These are phyloP conservation scores for Penicillium sp. DNA, from an alignment of 2,329 filamentous ascomycete species.

Conservation along the genomic window DNA sequence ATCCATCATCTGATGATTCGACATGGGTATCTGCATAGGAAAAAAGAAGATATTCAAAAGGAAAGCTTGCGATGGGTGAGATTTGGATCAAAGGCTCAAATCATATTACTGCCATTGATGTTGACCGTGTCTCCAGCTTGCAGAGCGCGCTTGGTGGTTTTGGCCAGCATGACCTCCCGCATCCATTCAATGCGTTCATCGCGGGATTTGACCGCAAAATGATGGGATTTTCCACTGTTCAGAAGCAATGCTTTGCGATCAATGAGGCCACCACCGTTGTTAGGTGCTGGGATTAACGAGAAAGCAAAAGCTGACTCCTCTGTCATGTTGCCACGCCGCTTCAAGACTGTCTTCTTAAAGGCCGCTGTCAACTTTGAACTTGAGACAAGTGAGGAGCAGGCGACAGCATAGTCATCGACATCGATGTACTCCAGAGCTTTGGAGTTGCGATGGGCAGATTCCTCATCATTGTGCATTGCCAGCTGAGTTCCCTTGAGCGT, in stretches of 20 bases:
- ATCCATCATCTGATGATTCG: background rate
- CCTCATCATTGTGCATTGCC: constrained; percentile 33
- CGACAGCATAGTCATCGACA: constrained; percentile 24
- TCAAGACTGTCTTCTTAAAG: constrained; percentile 63
- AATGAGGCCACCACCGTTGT: constrained; percentile 46
- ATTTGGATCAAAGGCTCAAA: background rate
- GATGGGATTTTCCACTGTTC: constrained; percentile 77
- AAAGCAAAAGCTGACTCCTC: constrained; percentile 44
- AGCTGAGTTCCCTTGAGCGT: constrained; percentile 74
- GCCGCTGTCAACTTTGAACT: constrained; percentile 81
- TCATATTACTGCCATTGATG: constrained; percentile 29
- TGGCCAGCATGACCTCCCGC: constrained; percentile 50
- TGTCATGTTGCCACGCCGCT: constrained; percentile 41
- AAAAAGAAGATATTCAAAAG: background rate
- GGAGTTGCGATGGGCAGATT: constrained; percentile 20
- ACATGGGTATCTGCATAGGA: background rate
- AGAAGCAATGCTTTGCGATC: constrained; percentile 37
- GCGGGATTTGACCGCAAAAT: constrained; percentile 84
- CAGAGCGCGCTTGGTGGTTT: constrained; percentile 38
- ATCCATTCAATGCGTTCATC: constrained; percentile 94
- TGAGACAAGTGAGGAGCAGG: constrained; percentile 72
- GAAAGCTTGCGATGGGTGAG: background rate
- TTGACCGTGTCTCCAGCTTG: constrained; percentile 30
- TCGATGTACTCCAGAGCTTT: constrained; percentile 34
- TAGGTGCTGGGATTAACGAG: constrained; percentile 45